Conservation (phyloP, 1,139 yeast species). For the Ogataea hybrid region DNA sequence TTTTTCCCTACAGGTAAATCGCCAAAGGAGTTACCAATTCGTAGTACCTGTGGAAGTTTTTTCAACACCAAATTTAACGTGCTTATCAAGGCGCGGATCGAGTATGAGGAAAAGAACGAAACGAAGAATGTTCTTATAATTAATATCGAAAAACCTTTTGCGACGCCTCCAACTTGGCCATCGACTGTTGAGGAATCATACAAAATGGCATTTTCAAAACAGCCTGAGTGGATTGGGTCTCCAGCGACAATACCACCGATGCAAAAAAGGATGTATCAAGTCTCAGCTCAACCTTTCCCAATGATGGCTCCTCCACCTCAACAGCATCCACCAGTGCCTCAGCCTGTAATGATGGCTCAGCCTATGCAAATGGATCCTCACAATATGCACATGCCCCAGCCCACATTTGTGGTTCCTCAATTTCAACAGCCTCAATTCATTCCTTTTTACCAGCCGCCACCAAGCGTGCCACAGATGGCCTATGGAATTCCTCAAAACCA, state of each 20-base stretch:
- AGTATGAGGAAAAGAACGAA: constrained; percentile 34
- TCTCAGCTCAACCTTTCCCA: constrained; percentile 24
- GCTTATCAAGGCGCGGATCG: constrained; percentile 43
- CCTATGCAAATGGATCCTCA: constrained; percentile 20
- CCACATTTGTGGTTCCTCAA: constrained; percentile 20
- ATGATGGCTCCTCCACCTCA: constrained; percentile 22
- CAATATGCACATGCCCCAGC: constrained; percentile 16
- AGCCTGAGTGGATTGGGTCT: constrained; percentile 23
- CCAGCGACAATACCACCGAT: constrained; percentile 13
- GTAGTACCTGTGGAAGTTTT: constrained; percentile 34
- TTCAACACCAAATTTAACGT: constrained; percentile 57
- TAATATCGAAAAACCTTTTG: constrained; percentile 60
- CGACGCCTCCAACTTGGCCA: constrained; percentile 82
- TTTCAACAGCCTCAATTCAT: constrained; percentile 23
- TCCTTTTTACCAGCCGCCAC: constrained; percentile 21
- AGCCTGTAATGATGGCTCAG: constrained; percentile 22
- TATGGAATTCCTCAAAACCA: constrained; percentile 15
- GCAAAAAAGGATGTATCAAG: constrained; percentile 20
- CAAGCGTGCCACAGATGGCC: constrained; percentile 17
- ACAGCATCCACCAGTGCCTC: constrained; percentile 19
- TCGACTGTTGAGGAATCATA: constrained; percentile 55
- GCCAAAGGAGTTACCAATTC: constrained; percentile 40
- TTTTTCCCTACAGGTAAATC: constrained; percentile 42
- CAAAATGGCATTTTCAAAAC: constrained; percentile 43
- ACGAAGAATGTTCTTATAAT: constrained; percentile 35